These are phyloP conservation scores for Aureoboletus auriporus DNA, from an alignment of 768 basidiomycete genomes.

Conservation along the genomic window DNA sequence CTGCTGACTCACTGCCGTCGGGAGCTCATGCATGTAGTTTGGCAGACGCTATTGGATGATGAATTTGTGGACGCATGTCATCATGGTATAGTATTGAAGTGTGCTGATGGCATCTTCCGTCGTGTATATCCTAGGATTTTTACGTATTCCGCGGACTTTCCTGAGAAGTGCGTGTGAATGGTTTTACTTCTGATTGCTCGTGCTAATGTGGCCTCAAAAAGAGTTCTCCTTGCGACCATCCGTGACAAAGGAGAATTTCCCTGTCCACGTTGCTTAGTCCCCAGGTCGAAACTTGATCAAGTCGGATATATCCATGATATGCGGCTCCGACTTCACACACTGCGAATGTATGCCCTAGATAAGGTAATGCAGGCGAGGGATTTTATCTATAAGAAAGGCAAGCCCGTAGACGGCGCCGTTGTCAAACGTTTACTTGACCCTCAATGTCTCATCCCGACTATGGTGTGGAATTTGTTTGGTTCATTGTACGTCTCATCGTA, in stretches of 20 bases:
- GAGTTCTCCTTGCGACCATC: conserved; percentile 22
- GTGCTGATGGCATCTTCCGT: not conserved
- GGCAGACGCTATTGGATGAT: not conserved
- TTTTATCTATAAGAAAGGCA: too few species aligned
- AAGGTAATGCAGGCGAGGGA: too few species aligned
- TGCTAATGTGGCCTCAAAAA: not conserved
- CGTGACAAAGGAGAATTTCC: conserved; percentile 22
- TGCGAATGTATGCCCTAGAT: too few species aligned
- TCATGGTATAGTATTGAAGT: not conserved
- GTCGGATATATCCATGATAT: too few species aligned
- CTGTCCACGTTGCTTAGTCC: conserved; percentile 15
- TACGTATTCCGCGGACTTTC: conserved; percentile 1
- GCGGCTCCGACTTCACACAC: too few species aligned
- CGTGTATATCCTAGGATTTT: not conserved
- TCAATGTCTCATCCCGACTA: too few species aligned
- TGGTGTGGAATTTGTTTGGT: too few species aligned
- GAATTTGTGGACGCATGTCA: not conserved
- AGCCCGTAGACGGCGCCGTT: too few species aligned
- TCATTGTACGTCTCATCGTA: too few species aligned
- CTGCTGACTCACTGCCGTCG: not conserved
- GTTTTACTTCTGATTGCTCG: too few species aligned
- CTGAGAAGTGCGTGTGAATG: conserved; percentile 1
- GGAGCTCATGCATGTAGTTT: not conserved
- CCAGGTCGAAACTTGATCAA: not conserved
- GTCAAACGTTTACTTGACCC: too few species aligned